These are phyloP conservation scores for Tricholoma bakamatsutake DNA, from an alignment of 768 basidiomycete genomes.

Conservation along the genomic window DNA sequence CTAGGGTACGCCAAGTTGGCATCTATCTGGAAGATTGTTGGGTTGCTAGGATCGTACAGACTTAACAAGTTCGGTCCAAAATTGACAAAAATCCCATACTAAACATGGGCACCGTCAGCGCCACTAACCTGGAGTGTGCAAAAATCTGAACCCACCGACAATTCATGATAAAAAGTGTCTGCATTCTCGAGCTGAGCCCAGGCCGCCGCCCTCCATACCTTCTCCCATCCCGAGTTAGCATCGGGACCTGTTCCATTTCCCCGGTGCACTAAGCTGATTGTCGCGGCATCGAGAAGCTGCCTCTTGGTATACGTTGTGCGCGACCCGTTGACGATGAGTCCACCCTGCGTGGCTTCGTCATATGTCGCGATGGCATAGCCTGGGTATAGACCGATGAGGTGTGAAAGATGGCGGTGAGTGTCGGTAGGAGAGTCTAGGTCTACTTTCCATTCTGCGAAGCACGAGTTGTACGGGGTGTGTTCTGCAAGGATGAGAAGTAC, in stretches of 20 bases:
- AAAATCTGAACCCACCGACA: constrained; percentile 42
- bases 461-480: neutral
- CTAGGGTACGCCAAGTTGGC: constrained; percentile 69
- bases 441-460: constrained; percentile 63
- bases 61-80: constrained; percentile 64
- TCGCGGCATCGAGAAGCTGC: constrained; percentile 51
- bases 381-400: constrained; percentile 70
- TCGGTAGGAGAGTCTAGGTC: constrained; percentile 61
- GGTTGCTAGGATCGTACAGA: constrained; percentile 45
- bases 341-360: constrained; percentile 40
- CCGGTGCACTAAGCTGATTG: constrained; percentile 54
- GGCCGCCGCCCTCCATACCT: constrained; percentile 67
- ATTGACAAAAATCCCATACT: constrained; percentile 60
- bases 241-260: constrained; percentile 71
- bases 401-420: constrained; percentile 73
- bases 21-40: constrained; percentile 70
- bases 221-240: constrained; percentile 75
- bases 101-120: neutral
- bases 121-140: neutral
- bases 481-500: neutral
- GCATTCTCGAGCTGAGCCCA: constrained; percentile 69
- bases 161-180: constrained; percentile 52
- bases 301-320: constrained; percentile 38
- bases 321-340: constrained; percentile 1
- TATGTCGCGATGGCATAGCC: constrained; percentile 67